phyloP scores from a whole-genome alignment of 345 rosid genomes.

The Luvunga scandens region DNA sequence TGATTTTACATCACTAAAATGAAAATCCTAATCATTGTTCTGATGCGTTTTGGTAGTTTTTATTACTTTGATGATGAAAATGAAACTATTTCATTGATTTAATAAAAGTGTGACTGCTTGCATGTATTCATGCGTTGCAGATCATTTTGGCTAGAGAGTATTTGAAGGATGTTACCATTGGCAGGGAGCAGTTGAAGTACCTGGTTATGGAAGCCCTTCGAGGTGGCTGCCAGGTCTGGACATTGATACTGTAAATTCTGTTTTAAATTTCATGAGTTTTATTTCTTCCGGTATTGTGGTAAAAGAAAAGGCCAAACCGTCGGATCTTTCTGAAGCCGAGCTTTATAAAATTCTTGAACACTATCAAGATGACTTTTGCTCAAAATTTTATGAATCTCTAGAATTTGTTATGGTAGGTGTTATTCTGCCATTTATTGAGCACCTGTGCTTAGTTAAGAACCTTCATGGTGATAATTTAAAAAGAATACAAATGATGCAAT shows the following conservation, averaged over 20 bases:
- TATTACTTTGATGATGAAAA: not conserved
- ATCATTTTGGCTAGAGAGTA: constrained; percentile 92
- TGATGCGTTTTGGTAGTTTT: constrained; percentile 6
- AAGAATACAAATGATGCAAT: not conserved
- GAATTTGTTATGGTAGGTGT: not conserved
- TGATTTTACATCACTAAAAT: not conserved
- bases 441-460: not conserved
- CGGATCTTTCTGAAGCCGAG: not conserved
- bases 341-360: not conserved
- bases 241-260: constrained; percentile 17
- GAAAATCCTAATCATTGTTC: not conserved
- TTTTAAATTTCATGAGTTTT: constrained; percentile 15
- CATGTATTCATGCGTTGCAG: constrained; percentile 34
- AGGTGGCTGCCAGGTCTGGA: constrained; percentile 91
- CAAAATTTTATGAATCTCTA: not conserved
- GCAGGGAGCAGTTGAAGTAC: constrained; percentile 89
- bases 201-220: constrained; percentile 88
- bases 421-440: not conserved
- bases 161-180: constrained; percentile 75
- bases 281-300: too few species aligned
- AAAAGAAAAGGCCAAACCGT: not conserved
- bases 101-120: not conserved
- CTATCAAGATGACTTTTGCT: not conserved
- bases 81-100: not conserved
- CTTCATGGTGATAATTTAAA: too few species aligned